phyloP scores from a whole-genome alignment of 495 filamentous ascomycete genomes.

The Aspergillus conjunctus region DNA sequence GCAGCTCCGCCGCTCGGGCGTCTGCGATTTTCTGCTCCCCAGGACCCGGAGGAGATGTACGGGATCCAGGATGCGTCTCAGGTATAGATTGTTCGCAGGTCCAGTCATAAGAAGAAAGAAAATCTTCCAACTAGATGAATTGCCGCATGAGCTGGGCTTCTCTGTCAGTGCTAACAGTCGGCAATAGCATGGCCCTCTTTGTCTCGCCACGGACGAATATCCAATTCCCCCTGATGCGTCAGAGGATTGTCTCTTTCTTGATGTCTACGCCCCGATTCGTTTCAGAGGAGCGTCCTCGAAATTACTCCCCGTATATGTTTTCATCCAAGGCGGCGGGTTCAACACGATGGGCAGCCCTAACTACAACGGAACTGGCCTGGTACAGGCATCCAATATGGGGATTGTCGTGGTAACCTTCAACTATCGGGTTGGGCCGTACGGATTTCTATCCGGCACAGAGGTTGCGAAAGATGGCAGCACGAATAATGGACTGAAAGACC shows the following conservation, averaged over 20 bases:
- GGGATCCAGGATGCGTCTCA: constrained; percentile 48
- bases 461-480: constrained; percentile 55
- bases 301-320: constrained; percentile 70
- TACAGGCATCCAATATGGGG: constrained; percentile 57
- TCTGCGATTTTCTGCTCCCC: constrained; percentile 61
- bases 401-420: constrained; percentile 78
- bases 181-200: constrained; percentile 51
- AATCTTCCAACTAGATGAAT: neutral
- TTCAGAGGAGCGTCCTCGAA: constrained; percentile 40
- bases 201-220: constrained; percentile 48
- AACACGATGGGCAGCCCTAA: constrained; percentile 63
- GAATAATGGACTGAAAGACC: constrained; percentile 74
- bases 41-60: constrained; percentile 48
- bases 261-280: constrained; percentile 65
- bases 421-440: constrained; percentile 75
- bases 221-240: constrained; percentile 43
- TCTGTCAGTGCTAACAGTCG: constrained; percentile 5
- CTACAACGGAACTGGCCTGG: constrained; percentile 63
- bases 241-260: constrained; percentile 76
- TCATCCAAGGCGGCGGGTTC: constrained; percentile 79
- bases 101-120: neutral
- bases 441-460: constrained; percentile 68
- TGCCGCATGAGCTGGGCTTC: neutral
- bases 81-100: constrained; percentile 25
- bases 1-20: constrained; percentile 60